Evolutionary conservation across 495 filamentous ascomycete genomes (phyloP), one percentile per base, ranked within the genome.

Genomic region (Penicillium tannophilum): DNA sequence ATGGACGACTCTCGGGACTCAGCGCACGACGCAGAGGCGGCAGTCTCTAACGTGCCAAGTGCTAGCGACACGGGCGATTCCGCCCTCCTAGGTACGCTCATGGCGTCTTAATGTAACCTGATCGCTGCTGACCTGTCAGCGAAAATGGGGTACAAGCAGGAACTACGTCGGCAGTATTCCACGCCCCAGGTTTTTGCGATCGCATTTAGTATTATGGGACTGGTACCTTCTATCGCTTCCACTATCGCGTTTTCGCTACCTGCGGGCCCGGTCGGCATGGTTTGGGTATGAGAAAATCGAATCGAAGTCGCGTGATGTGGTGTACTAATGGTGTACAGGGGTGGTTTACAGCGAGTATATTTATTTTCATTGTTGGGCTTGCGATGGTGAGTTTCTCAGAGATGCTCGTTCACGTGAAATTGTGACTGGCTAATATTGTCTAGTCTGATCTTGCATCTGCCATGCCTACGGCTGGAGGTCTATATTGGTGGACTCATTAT

Each of bases 401-500:
- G 20, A 2, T 39, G 28, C 8, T 2, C 4, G 20, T 36, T n/a
- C n/a, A 14, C n/a, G 20, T 12, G 17, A 28, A 24, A 23, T 28
- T 11, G 3, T 1, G 19, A 24, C 26, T 23, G 28, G 1, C 36
- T 58, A 26, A 48, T 36, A 24, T 52, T 46, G 6, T 16, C 23
- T 43, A 82, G 78, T 84, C 87, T 19, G 87, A 90, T 69, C 75
- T 90, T 52, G 86, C 83, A 1, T 84, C 80, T 45, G 83, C 86
- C 0, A 88, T 90, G 84, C 87, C 87, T 2, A 90, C 87, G 1
- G 82, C 82, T 8, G 87, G 87, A 5, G 86, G 86, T 11, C 65
- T 89, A 3, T 88, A 88, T 66, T 88, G 80, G 77, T 88, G 86
- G 87, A 89, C 87, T n/a, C 86, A 88, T 66, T 86, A 82, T 63